Base-by-base conservation (phyloP, 306 rosid species). In the Malus sylvestris region DNA sequence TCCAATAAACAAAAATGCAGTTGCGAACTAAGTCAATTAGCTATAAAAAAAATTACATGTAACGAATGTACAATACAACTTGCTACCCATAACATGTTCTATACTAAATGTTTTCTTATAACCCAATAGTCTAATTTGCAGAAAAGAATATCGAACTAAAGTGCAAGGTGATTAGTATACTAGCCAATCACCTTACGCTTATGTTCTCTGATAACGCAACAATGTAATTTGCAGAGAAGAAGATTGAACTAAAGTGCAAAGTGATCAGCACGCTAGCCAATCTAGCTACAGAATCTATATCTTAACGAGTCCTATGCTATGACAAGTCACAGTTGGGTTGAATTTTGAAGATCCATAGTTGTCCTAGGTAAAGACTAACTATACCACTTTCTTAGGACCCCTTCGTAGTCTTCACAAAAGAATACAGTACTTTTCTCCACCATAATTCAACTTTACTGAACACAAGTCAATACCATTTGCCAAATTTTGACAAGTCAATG, bases 401-500 rank as follows among this genome's bases (percentile, higher is more conserved):
- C 10, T 3, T 59, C 60, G 8, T 10, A 2, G 38, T 61, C 20
- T 81, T 80, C 80, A 70, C 65, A 78, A 70, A 70, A 45, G 23
- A 57, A 53, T 72, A 32, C 82, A 33, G 33, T 76, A 30, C 68
- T 73, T 72, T 22, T 13, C 4, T 38, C 55, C 61, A 45, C 29
- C 12, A 16, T 20, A 27, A 10, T 69, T 46, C 66, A 25, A 46
- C n/a, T 51, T 51, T 51, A 15, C 55, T 0, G 55, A 51, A 51
- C 8, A 3, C 45, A 49, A 72, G 86, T 81, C 87, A 81, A 85
- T 68, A 67, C 69, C 57, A 77, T 75, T 79, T 80, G 68, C 76
- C 82, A 71, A 84, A 77, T 71, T 25, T 79, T 16, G 30, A 32
- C 76, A 74, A 79, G 83, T 83, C 86, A 83, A 78, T 78, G 45